phyloP scores from a whole-genome alignment of 1,139 yeast genomes.

The Insectozyma bohioensis region DNA sequence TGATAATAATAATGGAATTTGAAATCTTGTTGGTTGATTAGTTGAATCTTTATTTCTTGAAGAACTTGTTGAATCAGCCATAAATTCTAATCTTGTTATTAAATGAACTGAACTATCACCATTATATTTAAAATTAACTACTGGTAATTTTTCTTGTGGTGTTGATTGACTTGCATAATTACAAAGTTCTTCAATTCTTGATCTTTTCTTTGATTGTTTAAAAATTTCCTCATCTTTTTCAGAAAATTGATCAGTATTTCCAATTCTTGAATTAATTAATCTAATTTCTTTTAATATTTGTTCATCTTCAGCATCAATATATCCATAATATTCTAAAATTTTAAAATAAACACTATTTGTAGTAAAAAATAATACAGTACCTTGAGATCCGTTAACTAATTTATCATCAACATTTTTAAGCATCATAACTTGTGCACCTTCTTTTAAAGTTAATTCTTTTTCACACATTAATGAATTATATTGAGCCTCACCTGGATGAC shows the following conservation, averaged over 20 bases:
- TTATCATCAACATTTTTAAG: slow-evolving; percentile 43
- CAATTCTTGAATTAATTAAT: slow-evolving; percentile 27
- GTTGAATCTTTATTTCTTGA: slow-evolving; percentile 34
- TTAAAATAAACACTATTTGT: slow-evolving; percentile 28
- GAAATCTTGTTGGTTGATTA: slow-evolving; percentile 34
- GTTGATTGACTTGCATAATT: slow-evolving; percentile 27
- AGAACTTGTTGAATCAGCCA: slow-evolving; percentile 32
- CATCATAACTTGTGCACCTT: slow-evolving; percentile 64
- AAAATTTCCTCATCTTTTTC: slow-evolving; percentile 46
- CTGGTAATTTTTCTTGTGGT: slow-evolving; percentile 43
- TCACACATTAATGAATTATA: slow-evolving; percentile 52
- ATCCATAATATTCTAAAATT: slow-evolving; percentile 27
- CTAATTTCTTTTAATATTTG: slow-evolving; percentile 28
- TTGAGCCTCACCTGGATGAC: slow-evolving; percentile 20
- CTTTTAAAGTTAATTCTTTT: slow-evolving; percentile 42
- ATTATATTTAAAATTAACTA: slow-evolving; percentile 51
- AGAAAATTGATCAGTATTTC: slow-evolving; percentile 22
- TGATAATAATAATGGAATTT: slow-evolving; percentile 83
- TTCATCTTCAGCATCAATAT: slow-evolving; percentile 21
- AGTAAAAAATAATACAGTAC: slow-evolving; percentile 65
- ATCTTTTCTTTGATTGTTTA: slow-evolving; percentile 23
- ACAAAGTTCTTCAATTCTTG: slow-evolving; percentile 28
- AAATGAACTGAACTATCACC: slow-evolving; percentile 34
- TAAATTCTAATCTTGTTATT: slow-evolving; percentile 74
- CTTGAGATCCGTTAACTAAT: slow-evolving; percentile 59